These are phyloP conservation scores for Anthracocystis panici-leucophaei DNA, from an alignment of 1,284 basidiomycete species.

Conservation along the genomic window DNA sequence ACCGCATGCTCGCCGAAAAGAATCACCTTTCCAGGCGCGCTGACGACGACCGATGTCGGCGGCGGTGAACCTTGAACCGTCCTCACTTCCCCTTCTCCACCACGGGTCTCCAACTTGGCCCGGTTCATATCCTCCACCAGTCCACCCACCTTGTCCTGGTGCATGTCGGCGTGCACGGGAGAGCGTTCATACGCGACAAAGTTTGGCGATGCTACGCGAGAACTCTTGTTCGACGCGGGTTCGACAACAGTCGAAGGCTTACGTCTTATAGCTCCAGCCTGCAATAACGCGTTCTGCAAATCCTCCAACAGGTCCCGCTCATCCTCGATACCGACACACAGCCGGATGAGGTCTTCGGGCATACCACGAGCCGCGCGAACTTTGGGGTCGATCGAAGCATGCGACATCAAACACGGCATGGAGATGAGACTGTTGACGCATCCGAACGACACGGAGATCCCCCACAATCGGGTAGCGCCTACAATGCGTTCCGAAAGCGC, in stretches of 20 bases:
- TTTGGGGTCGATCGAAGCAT: conserved; percentile 96
- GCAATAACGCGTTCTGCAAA: conserved; percentile 89
- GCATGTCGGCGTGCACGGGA: conserved; percentile 35
- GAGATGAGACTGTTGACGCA: conserved; percentile 98
- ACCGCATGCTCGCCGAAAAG: conserved; percentile 99
- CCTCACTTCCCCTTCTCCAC: conserved; percentile 56
- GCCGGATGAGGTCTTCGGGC: conserved; percentile 95
- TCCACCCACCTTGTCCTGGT: conserved; percentile 41
- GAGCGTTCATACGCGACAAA: conserved; percentile 36
- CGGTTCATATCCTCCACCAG: conserved; percentile 56
- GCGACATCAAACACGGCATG: conserved; percentile 99
- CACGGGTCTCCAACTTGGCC: conserved; percentile 59
- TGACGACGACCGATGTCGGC: conserved; percentile 59
- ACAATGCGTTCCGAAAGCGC: conserved; percentile 91
- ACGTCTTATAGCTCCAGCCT: conserved; percentile 83
- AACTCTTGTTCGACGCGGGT: conserved; percentile 20
- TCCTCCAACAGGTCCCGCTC: conserved; percentile 92
- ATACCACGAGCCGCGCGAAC: conserved; percentile 91
- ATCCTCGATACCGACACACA: conserved; percentile 99
- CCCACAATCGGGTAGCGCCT: conserved; percentile 91
- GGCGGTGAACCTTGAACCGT: conserved; percentile 21
- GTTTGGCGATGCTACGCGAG: conserved; percentile 49
- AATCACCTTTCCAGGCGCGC: conserved; percentile 94
- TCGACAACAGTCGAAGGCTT: conserved; percentile 13
- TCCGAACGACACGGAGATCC: conserved; percentile 97